phyloP scores from a whole-genome alignment of 2,329 filamentous ascomycete species.

The Byssoonygena ceratinophila region DNA sequence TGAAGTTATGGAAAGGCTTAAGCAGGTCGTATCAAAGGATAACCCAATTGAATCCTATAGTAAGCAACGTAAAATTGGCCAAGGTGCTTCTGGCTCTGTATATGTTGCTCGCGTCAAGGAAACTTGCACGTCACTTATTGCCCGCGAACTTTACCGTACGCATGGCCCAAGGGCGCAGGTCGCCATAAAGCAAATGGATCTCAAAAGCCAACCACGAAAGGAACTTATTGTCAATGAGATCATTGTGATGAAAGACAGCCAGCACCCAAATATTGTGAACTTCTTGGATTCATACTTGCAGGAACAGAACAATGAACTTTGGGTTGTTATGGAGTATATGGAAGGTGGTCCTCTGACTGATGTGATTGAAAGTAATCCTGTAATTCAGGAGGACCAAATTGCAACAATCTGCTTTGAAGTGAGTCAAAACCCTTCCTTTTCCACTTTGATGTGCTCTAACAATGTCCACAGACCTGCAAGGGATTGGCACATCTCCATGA shows the following conservation, averaged over 20 bases:
- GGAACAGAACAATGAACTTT: conserved; percentile 89
- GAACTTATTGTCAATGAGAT: conserved; percentile 99
- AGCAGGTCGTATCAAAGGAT: conserved; percentile 89
- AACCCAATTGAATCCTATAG: conserved; percentile 92
- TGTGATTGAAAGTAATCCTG: conserved; percentile 94
- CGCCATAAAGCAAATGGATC: conserved; percentile 99
- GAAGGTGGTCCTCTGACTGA: conserved; percentile 95
- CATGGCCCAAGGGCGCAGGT: conserved; percentile 79
- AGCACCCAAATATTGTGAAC: conserved; percentile 97
- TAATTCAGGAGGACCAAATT: conserved; percentile 93
- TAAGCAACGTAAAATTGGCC: conserved; percentile 99
- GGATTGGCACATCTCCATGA: conserved; percentile 88
- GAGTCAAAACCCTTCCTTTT: conserved; percentile 27
- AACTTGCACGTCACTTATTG: conserved; percentile 67
- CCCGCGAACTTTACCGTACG: conserved; percentile 64
- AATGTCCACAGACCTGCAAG: conserved; percentile 66
- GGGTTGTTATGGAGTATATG: conserved; percentile 99
- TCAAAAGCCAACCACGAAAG: conserved; percentile 92
- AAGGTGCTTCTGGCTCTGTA: conserved; percentile 93
- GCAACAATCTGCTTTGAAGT: conserved; percentile 96
- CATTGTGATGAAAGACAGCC: conserved; percentile 99
- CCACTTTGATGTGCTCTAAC: not conserved
- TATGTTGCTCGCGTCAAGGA: conserved; percentile 96
- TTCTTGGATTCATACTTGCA: conserved; percentile 94
- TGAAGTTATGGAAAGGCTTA: conserved; percentile 92